phyloP scores from a whole-genome alignment of 2,329 filamentous ascomycete genomes.

The Colletotrichum tanaceti region DNA sequence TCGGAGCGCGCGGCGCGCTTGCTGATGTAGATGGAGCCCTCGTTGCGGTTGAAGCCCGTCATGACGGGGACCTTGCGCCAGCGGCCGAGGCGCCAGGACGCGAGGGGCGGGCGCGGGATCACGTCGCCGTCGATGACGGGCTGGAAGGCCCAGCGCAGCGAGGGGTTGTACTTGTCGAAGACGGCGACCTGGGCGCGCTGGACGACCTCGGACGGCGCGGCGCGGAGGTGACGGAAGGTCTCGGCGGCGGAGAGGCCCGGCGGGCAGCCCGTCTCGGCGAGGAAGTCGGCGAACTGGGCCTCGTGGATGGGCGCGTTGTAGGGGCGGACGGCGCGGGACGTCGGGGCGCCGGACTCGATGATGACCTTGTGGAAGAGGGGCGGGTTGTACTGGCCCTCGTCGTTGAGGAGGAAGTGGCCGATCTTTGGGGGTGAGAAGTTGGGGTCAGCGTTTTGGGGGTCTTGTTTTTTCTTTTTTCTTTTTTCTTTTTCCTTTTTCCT shows the following conservation, averaged over 20 bases:
- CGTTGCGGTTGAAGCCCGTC: conserved; percentile 78
- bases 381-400: conserved; percentile 46
- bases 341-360: conserved; percentile 68
- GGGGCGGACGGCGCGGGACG: conserved; percentile 64
- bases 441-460: conserved; percentile 6
- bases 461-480: too few relatives aligned
- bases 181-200: conserved; percentile 56
- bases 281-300: conserved; percentile 67
- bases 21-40: conserved; percentile 74
- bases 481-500: too few relatives aligned
- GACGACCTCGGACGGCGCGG: conserved; percentile 54
- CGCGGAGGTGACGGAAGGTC: conserved; percentile 64
- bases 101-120: conserved; percentile 68
- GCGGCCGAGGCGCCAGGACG: conserved; percentile 64
- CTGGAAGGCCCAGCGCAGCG: conserved; percentile 73
- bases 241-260: conserved; percentile 56
- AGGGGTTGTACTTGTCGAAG: conserved; percentile 56
- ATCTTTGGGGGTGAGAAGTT: conserved; percentile 59
- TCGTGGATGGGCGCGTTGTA: conserved; percentile 68
- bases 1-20: conserved; percentile 55
- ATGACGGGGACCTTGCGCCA: conserved; percentile 71
- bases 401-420: conserved; percentile 72
- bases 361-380: conserved; percentile 65
- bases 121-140: conserved; percentile 73
- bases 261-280: conserved; percentile 62